Base-by-base conservation (phyloP, 73 alveolate species). In the Blepharisma japonicum region DNA sequence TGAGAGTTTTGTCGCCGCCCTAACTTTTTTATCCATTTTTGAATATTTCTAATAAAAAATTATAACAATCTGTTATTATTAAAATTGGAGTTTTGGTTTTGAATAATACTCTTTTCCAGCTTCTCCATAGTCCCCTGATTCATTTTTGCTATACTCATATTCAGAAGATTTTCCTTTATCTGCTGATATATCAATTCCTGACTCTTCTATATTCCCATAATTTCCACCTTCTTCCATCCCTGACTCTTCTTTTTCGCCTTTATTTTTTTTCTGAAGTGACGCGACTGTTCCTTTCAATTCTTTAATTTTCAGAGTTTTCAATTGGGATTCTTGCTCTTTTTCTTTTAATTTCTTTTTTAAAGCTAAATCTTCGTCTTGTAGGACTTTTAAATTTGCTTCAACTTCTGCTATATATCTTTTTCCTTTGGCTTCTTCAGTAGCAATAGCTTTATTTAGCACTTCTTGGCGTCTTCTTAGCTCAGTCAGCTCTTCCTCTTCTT, bases 251-350 rank as follows among this genome's bases (percentile, higher is more conserved):
- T 32, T 32, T 32, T 32, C 42, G 42, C 42, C 3, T 32, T 32
- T 32, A 32, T 32, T 32, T 32, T 61, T 61, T 25, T 61, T 61
- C 74, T 61, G 74, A 2, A 61, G 23, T 9, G 14, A 0, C 2
- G 49, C 4, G 47, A 61, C 74, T 14, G 74, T 20, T 18, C 23
- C 18, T 39, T 61, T 61, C 5, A 61, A 25, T 61, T 61, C 74
- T 25, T 61, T 61, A 25, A 61, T 61, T 61, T 61, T 61, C 47
- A 61, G 5, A 14, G 6, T 20, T 61, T 61, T 61, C 48, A 61
- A 39, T 25, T 61, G 74, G 14, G 23, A 61, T 14, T 61, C 74
- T 61, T 61, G 47, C 2, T 61, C 74, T 20, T 20, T 61, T 25
- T 25, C 23, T 9, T 8, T 9, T 9, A 61, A 2, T 61, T 61